Evolutionary conservation across 2,329 filamentous ascomycete genomes (phyloP).

Genomic region (Trichoderma atrobrunneum): DNA sequence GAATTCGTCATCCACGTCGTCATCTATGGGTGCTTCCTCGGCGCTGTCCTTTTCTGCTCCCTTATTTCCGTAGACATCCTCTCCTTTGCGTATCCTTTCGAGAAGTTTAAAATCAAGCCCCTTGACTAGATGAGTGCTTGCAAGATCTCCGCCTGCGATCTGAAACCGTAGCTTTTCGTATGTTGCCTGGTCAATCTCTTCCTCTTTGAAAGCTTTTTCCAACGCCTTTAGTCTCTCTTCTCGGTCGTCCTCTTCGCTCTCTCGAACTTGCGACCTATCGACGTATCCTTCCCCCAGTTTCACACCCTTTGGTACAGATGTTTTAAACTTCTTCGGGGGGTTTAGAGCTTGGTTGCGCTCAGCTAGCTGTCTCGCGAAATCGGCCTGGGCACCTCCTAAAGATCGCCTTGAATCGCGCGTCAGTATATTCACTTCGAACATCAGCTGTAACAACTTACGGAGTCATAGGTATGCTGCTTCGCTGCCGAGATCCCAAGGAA

Average conservation of each 20-base stretch:
- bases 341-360: slow-evolving; percentile 60
- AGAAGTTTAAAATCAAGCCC: slow-evolving; percentile 83
- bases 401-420: slow-evolving; percentile 54
- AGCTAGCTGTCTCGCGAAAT: slow-evolving; percentile 82
- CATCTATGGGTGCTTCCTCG: slow-evolving; percentile 27
- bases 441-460: slow-evolving; percentile 57
- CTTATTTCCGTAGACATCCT: slow-evolving; percentile 57
- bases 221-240: slow-evolving; percentile 70
- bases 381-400: slow-evolving; percentile 51
- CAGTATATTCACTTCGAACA: slow-evolving; percentile 20
- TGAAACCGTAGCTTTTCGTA: slow-evolving; percentile 73
- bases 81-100: slow-evolving; percentile 65
- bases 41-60: slow-evolving; percentile 29
- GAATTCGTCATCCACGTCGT: slow-evolving; percentile 62
- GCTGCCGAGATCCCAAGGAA: slow-evolving; percentile 72
- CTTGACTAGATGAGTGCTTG: slow-evolving; percentile 84
- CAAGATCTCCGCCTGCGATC: slow-evolving; percentile 78
- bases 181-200: slow-evolving; percentile 75
- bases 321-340: slow-evolving; percentile 70
- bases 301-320: slow-evolving; percentile 77
- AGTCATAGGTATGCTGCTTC: slow-evolving; percentile 88
- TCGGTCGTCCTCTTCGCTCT: slow-evolving; percentile 53
- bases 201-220: slow-evolving; percentile 77
- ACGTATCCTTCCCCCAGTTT: slow-evolving; percentile 77
- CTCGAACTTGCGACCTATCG: slow-evolving; percentile 71